Evolutionary conservation across 768 basidiomycete genomes (phyloP).

Genomic region (Kockovaella imperatae): DNA sequence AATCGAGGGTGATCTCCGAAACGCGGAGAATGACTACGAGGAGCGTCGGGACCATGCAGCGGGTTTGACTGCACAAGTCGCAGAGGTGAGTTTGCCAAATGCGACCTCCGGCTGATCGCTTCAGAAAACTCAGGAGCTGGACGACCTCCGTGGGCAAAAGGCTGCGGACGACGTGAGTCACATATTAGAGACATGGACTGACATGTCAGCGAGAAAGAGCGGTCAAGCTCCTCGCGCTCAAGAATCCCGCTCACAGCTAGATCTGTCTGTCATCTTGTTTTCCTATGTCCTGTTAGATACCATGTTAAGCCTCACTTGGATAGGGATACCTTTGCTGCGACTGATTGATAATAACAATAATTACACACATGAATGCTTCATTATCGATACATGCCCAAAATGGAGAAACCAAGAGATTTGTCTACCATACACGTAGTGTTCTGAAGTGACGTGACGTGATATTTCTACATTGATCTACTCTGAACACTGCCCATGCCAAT

Average conservation of each 20-base stretch:
- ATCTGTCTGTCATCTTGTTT: not conserved
- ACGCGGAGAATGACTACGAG: constrained; percentile 43
- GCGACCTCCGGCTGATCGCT: not conserved
- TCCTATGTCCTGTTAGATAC: not conserved
- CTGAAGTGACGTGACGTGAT: too few species aligned
- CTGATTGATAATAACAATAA: not conserved
- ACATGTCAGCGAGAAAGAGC: constrained; percentile 40
- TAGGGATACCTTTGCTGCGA: not conserved
- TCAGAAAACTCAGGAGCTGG: constrained; percentile 68
- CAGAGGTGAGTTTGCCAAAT: constrained; percentile 43
- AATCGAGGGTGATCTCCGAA: constrained; percentile 40
- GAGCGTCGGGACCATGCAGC: constrained; percentile 54
- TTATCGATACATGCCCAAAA: too few species aligned
- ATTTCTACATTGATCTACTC: too few species aligned
- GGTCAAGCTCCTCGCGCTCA: constrained; percentile 41
- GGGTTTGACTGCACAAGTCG: constrained; percentile 57
- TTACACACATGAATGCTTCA: not conserved
- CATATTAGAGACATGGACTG: not conserved
- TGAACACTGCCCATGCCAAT: too few species aligned
- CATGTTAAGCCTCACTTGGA: not conserved
- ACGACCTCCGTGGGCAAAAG: constrained; percentile 58
- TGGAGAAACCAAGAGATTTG: too few species aligned
- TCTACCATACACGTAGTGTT: too few species aligned
- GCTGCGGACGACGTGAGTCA: constrained; percentile 57
- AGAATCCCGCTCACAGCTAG: constrained; percentile 44